Base-by-base conservation (phyloP, 345 rosid species). In the Physaria fendleri region DNA sequence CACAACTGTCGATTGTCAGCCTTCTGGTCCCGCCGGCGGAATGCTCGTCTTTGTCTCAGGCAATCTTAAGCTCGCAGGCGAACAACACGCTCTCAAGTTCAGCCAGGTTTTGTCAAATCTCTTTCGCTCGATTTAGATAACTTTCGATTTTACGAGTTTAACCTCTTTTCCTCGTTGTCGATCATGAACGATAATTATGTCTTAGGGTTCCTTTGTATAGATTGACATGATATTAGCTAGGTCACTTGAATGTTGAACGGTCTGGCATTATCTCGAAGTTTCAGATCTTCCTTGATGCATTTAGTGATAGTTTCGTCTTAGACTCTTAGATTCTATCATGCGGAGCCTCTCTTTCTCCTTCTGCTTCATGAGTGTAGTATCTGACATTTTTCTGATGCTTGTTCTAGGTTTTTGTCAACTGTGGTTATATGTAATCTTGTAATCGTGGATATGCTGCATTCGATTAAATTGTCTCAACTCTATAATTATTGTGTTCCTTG, bases 31-130 rank as follows among this genome's bases (percentile, higher is more conserved):
- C 46, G 81, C 78, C 37, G 87, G 85, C 12, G 93, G 97, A 57
- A 81, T 87, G 90, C 95, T 89, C 53, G 95, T 93, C 45, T 92
- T 92, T 63, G 97, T 92, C 75, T 76, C 84, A 64, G 97, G 98
- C 11, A 88, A 77, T 37, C 94, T 93, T 49, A 90, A 89, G 78
- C 94, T 93, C 68, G 68, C 88, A 60, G 95, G 97, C 23, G 97
- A 93, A 56, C 88, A 85, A 48, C 95, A 89, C 69, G 81, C 96
- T 12, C 97, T 93, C 75, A 87, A 87, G 79, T 93, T 93, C 71
- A 93, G 97, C 77, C 92, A 93, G 94, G 99, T 83, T 38, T 40
- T 33, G 55, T 16, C 33, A n/a, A 48, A 41, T 17, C 54, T 33
- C 1, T 56, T 14, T 34, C 29, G 48, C 59, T 24, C 23, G 1